A percentile compares a stretch with the other conserved stretches of the same genome.
These are phyloP conservation scores for Amanita fuliginea DNA, from an alignment of 768 basidiomycete genomes.

Conservation along the genomic window DNA sequence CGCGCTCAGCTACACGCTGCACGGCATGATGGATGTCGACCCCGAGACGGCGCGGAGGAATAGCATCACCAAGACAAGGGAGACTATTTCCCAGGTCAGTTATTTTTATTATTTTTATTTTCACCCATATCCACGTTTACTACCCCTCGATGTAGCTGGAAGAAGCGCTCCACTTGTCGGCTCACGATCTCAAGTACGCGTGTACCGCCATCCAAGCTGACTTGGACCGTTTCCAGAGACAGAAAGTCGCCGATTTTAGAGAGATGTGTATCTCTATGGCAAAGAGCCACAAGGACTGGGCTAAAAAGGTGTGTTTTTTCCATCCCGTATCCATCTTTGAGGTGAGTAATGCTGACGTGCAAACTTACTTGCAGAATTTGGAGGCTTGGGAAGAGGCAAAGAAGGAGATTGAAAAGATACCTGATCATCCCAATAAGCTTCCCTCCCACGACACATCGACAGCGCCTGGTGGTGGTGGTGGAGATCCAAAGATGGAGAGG, in stretches of 20 bases:
- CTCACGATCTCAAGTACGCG: slow-evolving; percentile 92
- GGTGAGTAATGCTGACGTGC: slow-evolving; percentile 6
- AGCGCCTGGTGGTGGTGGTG: slow-evolving; percentile 20
- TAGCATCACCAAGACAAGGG: slow-evolving; percentile 88
- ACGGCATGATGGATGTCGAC: slow-evolving; percentile 98
- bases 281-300: slow-evolving; percentile 90
- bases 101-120: not conserved
- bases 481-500: slow-evolving; percentile 19
- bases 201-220: slow-evolving; percentile 96
- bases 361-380: slow-evolving; percentile 59
- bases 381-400: slow-evolving; percentile 97
- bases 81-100: slow-evolving; percentile 86
- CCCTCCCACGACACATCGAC: slow-evolving; percentile 19
- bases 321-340: not conserved
- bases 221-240: slow-evolving; percentile 94
- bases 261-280: slow-evolving; percentile 93
- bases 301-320: slow-evolving; percentile 60
- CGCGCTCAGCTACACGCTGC: slow-evolving; percentile 88
- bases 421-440: slow-evolving; percentile 75
- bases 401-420: slow-evolving; percentile 83
- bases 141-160: slow-evolving; percentile 56
- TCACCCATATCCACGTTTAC: not conserved
- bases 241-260: slow-evolving; percentile 93
- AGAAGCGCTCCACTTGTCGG: slow-evolving; percentile 85
- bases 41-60: slow-evolving; percentile 92